These are phyloP conservation scores for Stephanodiscus triporus DNA, from an alignment of 108 stramenopile genomes.

Conservation along the genomic window DNA sequence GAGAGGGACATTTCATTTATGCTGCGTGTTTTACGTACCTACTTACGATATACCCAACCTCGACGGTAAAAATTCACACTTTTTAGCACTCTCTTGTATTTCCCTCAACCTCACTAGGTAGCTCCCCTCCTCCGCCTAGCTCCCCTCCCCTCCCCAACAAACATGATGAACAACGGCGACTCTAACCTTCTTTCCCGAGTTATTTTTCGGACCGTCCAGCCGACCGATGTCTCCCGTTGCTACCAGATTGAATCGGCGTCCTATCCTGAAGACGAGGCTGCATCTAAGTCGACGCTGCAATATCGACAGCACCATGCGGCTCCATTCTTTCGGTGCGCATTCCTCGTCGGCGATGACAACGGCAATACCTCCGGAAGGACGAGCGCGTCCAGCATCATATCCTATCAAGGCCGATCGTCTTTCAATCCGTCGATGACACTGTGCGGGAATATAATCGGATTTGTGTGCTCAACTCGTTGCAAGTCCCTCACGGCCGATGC, in stretches of 20 bases:
- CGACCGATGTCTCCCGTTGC: slow-evolving; percentile 75
- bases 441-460: slow-evolving; percentile 67
- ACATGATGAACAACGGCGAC: slow-evolving; percentile 5
- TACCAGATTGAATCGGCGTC: slow-evolving; percentile 63
- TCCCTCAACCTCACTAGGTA: too few species aligned
- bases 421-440: slow-evolving; percentile 24
- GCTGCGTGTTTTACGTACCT: too few species aligned
- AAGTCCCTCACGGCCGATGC: slow-evolving; percentile 58
- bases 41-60: too few species aligned
- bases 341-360: slow-evolving; percentile 41
- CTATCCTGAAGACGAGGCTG: slow-evolving; percentile 85
- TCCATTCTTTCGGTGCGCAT: slow-evolving; percentile 81
- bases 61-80: too few species aligned
- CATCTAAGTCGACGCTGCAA: slow-evolving; percentile 76
- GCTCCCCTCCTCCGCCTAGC: neutral
- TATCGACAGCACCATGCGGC: slow-evolving; percentile 91
- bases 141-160: neutral
- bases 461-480: slow-evolving; percentile 85
- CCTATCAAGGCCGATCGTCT: slow-evolving; percentile 23
- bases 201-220: slow-evolving; percentile 60
- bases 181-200: slow-evolving; percentile 32
- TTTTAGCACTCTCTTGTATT: neutral
- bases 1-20: too few species aligned
- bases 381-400: slow-evolving; percentile 19
- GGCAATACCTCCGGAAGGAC: slow-evolving; percentile 10